A percentile compares a stretch with the other conserved stretches of the same genome.
Evolutionary conservation across 83 land plant species (phyloP).

Genomic region (Isoetes engelmannii): DNA sequence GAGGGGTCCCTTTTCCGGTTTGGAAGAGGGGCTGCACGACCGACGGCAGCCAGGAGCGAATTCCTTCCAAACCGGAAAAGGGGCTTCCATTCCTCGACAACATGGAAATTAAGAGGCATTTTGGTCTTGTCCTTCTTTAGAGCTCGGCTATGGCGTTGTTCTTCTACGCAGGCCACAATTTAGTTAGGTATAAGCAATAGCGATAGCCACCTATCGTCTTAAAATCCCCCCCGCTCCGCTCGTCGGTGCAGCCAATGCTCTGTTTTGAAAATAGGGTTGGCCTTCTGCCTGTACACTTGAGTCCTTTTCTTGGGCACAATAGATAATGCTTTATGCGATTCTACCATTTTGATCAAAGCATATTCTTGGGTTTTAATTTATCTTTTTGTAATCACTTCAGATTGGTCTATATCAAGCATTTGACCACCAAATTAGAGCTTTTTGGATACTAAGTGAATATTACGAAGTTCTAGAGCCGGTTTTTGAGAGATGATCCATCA

Average conservation of each 20-base stretch:
- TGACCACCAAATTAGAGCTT: constrained; percentile 77
- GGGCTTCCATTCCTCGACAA: too few species aligned
- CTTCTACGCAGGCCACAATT: too few species aligned
- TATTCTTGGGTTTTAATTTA: constrained; percentile 88
- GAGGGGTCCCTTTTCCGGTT: too few species aligned
- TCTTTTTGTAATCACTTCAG: constrained; percentile 71
- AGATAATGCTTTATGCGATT: constrained; percentile 78
- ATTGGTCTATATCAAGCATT: constrained; percentile 95
- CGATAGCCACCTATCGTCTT: constrained; percentile 90
- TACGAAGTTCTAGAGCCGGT: too few species aligned
- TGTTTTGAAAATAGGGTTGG: constrained; percentile 67
- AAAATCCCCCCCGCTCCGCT: constrained; percentile 71
- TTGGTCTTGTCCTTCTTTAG: too few species aligned
- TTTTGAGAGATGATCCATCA: too few species aligned
- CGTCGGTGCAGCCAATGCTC: constrained; percentile 73
- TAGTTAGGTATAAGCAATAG: too few species aligned
- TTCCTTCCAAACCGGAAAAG: too few species aligned
- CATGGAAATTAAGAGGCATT: too few species aligned
- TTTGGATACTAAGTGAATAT: constrained; percentile 71
- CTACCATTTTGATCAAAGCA: constrained; percentile 61
- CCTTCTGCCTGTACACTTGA: constrained; percentile 64
- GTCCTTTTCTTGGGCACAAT: constrained; percentile 66
- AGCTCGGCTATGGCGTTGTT: too few species aligned
- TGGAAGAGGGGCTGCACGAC: too few species aligned
- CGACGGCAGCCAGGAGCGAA: too few species aligned